Conservation (phyloP, 148 eudicot species). For the Persicaria tinctoria region DNA sequence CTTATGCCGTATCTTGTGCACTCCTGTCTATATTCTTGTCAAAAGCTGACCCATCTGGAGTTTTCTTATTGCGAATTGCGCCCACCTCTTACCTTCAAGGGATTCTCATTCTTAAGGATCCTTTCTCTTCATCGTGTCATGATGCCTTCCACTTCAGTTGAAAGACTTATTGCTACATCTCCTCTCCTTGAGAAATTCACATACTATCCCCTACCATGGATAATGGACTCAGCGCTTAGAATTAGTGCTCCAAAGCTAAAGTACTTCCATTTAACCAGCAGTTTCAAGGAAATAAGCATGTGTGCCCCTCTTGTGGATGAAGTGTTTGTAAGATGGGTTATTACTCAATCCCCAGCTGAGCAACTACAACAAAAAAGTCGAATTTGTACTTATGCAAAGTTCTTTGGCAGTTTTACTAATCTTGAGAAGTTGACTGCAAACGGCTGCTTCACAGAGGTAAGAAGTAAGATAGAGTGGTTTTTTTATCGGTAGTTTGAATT, state of each 20-base stretch:
- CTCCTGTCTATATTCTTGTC: conserved; percentile 43
- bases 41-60: conserved; percentile 47
- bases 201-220: conserved; percentile 31
- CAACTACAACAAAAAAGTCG: conserved; percentile 41
- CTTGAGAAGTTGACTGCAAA: conserved; percentile 55
- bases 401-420: conserved; percentile 17
- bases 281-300: conserved; percentile 48
- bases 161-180: conserved; percentile 43
- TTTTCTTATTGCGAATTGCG: conserved; percentile 60
- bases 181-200: conserved; percentile 59
- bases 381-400: background rate
- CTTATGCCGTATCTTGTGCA: conserved; percentile 25
- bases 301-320: conserved; percentile 28
- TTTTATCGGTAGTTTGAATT: background rate
- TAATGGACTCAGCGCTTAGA: conserved; percentile 42
- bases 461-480: background rate
- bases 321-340: conserved; percentile 11
- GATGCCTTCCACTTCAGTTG: conserved; percentile 42
- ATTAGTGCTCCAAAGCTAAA: conserved; percentile 64
- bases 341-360: conserved; percentile 47
- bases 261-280: conserved; percentile 47
- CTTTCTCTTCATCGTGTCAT: conserved; percentile 57
- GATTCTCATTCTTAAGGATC: conserved; percentile 41
- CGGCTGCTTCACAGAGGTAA: conserved; percentile 64
- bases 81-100: conserved; percentile 34